Evolutionary conservation across 2,329 filamentous ascomycete genomes (phyloP).

Genomic region (Thielaviopsis euricoi): DNA sequence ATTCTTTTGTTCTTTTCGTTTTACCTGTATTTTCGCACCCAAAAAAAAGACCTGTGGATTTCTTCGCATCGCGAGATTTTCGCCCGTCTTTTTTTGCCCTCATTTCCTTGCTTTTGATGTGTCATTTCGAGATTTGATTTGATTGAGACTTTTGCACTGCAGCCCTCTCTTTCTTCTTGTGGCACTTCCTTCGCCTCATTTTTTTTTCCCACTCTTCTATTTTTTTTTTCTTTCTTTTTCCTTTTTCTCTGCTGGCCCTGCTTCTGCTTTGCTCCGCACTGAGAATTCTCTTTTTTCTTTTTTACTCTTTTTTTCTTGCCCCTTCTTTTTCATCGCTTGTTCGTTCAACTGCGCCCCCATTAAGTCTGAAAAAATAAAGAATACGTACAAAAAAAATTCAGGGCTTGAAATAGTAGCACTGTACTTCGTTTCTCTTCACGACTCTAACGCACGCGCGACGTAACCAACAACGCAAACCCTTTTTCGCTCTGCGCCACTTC

Average conservation of each 20-base stretch:
- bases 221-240: not conserved
- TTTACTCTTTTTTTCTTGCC: not conserved
- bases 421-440: not conserved
- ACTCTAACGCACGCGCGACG: not conserved
- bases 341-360: not conserved
- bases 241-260: not conserved
- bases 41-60: not conserved
- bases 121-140: not conserved
- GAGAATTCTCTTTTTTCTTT: not conserved
- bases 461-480: not conserved
- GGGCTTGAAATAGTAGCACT: not conserved
- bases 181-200: conserved; percentile 1
- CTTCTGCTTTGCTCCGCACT: conserved; percentile 1
- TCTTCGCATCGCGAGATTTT: not conserved
- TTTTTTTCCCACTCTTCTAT: not conserved
- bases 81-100: not conserved
- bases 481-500: not conserved
- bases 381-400: not conserved
- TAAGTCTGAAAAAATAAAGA: not conserved
- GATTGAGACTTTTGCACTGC: not conserved
- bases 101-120: not conserved
- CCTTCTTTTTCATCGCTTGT: not conserved
- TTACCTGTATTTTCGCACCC: not conserved
- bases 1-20: not conserved
- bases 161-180: not conserved